Conservation (phyloP, 192 early-diverging fungal genomes). For the Coemansia sp. region DNA sequence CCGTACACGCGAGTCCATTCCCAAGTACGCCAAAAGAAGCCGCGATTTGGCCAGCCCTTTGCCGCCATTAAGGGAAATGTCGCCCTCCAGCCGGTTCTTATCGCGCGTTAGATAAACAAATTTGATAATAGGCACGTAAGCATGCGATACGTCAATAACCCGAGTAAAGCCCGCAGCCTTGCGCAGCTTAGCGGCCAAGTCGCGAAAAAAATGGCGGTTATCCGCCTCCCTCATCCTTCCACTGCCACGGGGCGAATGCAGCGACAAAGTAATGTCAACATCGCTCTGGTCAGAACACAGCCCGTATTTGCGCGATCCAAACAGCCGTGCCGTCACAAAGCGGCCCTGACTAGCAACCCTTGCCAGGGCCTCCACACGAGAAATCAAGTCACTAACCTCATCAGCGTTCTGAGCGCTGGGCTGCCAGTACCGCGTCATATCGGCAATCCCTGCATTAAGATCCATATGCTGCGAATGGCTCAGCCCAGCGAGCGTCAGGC, state of each 20-base stretch:
- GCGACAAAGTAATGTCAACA: constrained; percentile 15
- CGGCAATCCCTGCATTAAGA: not conserved
- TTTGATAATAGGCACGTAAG: constrained; percentile 44
- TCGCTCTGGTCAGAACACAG: constrained; percentile 19
- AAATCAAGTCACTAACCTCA: not conserved
- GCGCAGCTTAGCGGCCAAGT: not conserved
- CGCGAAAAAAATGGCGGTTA: not conserved
- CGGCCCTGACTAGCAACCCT: not conserved
- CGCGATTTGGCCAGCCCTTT: constrained; percentile 20
- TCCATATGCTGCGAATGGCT: not conserved
- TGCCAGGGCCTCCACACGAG: not conserved
- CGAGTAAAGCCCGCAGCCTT: not conserved
- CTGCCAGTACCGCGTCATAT: not conserved
- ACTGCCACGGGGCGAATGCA: not conserved
- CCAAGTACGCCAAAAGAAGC: constrained; percentile 18
- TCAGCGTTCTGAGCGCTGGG: not conserved
- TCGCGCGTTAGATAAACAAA: constrained; percentile 9
- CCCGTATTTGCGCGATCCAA: constrained; percentile 29
- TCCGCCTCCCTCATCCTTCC: not conserved
- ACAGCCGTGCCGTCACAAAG: constrained; percentile 4
- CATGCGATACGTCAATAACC: constrained; percentile 13
- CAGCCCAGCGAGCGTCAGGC: not conserved
- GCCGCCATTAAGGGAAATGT: constrained; percentile 25
- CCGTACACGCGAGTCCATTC: constrained; percentile 24
- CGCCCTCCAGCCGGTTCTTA: constrained; percentile 19